Percentiles rank a stretch among this genome's conserved stretches.
phyloP scores from a whole-genome alignment of 2,329 filamentous ascomycete genomes.

The Cyclaneusma minus region DNA sequence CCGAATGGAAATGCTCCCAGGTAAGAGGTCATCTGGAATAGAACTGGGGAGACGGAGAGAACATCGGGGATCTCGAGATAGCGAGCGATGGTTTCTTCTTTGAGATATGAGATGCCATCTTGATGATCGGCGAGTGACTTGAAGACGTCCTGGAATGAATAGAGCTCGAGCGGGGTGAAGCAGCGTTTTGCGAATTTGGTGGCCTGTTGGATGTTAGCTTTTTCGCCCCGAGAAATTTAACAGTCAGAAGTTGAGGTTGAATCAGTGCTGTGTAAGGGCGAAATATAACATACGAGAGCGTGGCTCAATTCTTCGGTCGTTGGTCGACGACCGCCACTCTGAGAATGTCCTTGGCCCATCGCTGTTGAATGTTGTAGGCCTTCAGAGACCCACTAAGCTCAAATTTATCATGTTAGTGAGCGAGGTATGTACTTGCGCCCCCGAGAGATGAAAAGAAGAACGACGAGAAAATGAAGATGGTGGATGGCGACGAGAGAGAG shows the following conservation, averaged over 20 bases:
- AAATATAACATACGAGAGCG: slow-evolving; percentile 14
- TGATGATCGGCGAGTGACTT: slow-evolving; percentile 49
- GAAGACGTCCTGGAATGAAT: slow-evolving; percentile 62
- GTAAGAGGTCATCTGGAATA: slow-evolving; percentile 59
- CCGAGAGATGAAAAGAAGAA: no score
- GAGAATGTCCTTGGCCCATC: slow-evolving; percentile 21
- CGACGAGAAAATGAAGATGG: no score
- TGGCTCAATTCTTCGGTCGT: slow-evolving; percentile 18
- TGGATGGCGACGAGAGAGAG: no score
- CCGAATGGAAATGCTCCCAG: slow-evolving; percentile 62
- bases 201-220: slow-evolving; percentile 25
- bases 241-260: no score
- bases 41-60: slow-evolving; percentile 46
- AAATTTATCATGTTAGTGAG: no score
- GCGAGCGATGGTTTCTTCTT: slow-evolving; percentile 52
- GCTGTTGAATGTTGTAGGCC: no score
- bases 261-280: no score
- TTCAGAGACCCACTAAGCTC: no score
- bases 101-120: slow-evolving; percentile 47
- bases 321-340: slow-evolving; percentile 9
- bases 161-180: slow-evolving; percentile 56
- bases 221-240: no score
- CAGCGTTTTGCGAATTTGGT: slow-evolving; percentile 51
- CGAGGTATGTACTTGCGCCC: no score
- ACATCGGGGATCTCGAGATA: slow-evolving; percentile 62